Evolutionary conservation across 169 alveolate genomes (phyloP).

Genomic region (Plasmodium chabaudi): DNA sequence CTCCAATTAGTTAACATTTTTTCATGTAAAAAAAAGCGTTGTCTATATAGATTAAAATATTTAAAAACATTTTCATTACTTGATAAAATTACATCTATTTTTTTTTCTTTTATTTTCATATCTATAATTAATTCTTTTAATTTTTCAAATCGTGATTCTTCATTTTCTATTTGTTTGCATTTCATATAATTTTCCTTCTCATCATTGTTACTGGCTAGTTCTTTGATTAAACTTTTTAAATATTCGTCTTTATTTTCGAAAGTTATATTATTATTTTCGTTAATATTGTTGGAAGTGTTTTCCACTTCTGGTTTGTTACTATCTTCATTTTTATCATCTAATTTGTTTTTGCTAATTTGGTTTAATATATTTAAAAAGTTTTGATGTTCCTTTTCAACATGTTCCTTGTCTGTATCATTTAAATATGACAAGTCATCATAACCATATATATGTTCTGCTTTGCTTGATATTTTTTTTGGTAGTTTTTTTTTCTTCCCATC

Average conservation of each 20-base stretch:
- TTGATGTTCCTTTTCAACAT: conserved; percentile 46
- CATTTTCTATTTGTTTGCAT: conserved; percentile 34
- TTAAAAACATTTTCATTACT: conserved; percentile 75
- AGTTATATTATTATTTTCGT: background rate
- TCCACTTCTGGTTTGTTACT: background rate
- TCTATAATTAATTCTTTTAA: conserved; percentile 33
- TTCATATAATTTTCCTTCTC: conserved; percentile 42
- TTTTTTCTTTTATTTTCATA: conserved; percentile 72
- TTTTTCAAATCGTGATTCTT: conserved; percentile 46
- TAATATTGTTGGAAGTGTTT: background rate
- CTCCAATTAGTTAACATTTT: conserved; percentile 84
- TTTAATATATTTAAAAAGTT: conserved; percentile 35
- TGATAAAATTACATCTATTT: conserved; percentile 76
- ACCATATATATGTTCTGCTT: background rate
- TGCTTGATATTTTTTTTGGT: conserved; percentile 7
- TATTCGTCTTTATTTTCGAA: conserved; percentile 1
- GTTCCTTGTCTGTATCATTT: conserved; percentile 49
- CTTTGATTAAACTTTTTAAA: conserved; percentile 2
- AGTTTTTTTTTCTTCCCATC: conserved; percentile 1
- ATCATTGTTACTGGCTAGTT: conserved; percentile 14
- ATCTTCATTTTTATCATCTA: background rate
- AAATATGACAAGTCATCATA: conserved; percentile 39
- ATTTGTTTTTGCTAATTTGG: background rate
- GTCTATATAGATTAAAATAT: conserved; percentile 82
- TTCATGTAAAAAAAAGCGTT: conserved; percentile 81